phyloP scores from a whole-genome alignment of 352 stramenopile species.

The Phytophthora hybrid region DNA sequence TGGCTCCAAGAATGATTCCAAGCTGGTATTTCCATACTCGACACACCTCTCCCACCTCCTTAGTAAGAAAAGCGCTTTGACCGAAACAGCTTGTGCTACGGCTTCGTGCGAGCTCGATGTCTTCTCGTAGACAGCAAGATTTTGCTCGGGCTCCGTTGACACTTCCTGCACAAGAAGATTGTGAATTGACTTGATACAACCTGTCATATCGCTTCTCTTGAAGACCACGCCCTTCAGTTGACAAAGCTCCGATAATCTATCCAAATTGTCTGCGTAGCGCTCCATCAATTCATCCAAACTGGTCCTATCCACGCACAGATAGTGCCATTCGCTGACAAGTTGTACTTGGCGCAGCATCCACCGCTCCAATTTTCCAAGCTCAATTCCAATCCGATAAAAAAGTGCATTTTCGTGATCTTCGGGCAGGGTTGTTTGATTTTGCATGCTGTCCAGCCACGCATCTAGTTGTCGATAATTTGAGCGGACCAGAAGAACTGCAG shows the following conservation, averaged over 20 bases:
- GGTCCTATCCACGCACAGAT: slow-evolving; percentile 51
- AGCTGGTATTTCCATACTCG: slow-evolving; percentile 6
- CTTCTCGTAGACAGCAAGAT: not conserved
- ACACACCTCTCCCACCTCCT: slow-evolving; percentile 38
- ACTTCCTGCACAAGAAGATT: slow-evolving; percentile 35
- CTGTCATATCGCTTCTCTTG: slow-evolving; percentile 44
- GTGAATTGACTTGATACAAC: slow-evolving; percentile 52
- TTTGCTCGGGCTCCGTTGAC: slow-evolving; percentile 5
- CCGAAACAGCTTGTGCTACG: slow-evolving; percentile 39
- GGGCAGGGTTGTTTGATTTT: slow-evolving; percentile 1
- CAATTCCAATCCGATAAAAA: slow-evolving; percentile 43
- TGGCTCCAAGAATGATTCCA: slow-evolving; percentile 13
- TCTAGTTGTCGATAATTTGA: slow-evolving; percentile 24
- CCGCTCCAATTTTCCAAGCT: slow-evolving; percentile 59
- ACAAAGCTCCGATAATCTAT: slow-evolving; percentile 62
- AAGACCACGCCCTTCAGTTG: slow-evolving; percentile 52
- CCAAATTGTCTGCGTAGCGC: slow-evolving; percentile 55
- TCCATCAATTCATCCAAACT: slow-evolving; percentile 61
- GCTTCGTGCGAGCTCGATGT: slow-evolving; percentile 38
- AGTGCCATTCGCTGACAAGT: slow-evolving; percentile 71
- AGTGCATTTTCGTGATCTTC: slow-evolving; percentile 16
- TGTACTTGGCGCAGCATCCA: slow-evolving; percentile 76
- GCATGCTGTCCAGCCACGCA: slow-evolving; percentile 17
- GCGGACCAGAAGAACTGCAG: slow-evolving; percentile 33
- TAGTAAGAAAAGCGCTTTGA: slow-evolving; percentile 46